phyloP scores from a whole-genome alignment of 257 asterid species.

The Datura wrightii region DNA sequence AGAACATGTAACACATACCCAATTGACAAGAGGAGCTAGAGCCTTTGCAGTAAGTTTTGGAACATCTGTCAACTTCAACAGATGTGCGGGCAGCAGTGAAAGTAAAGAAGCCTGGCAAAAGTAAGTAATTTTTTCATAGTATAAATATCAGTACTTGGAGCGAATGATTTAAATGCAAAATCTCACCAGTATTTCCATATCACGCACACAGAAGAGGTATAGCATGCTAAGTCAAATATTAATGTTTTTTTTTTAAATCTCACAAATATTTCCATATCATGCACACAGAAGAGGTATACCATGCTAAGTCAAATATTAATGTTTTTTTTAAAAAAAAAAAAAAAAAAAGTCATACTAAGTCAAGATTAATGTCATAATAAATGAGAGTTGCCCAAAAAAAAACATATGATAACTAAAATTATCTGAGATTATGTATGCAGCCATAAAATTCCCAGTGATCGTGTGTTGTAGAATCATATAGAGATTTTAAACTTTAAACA shows the following conservation, averaged over 20 bases:
- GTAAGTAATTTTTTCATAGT: slow-evolving; percentile 36
- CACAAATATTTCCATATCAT: slow-evolving; percentile 15
- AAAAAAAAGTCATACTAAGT: neutral
- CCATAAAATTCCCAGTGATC: neutral
- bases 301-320: slow-evolving; percentile 20
- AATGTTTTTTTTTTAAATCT: neutral
- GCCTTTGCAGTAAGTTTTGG: slow-evolving; percentile 67
- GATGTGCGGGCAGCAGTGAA: slow-evolving; percentile 76
- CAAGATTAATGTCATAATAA: neutral
- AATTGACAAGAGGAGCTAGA: slow-evolving; percentile 69
- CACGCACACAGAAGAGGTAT: neutral
- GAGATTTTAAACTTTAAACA: neutral
- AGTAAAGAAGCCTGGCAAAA: slow-evolving; percentile 86
- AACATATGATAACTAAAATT: neutral
- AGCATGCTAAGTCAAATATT: slow-evolving; percentile 21
- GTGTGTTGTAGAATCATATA: neutral
- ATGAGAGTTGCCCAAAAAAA: neutral
- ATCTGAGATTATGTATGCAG: neutral
- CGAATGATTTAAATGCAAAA: neutral
- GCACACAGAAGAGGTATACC: neutral
- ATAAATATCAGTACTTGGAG: neutral
- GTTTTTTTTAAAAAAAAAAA: neutral
- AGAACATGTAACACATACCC: slow-evolving; percentile 59
- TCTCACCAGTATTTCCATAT: slow-evolving; percentile 5
- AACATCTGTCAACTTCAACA: slow-evolving; percentile 66